These are phyloP conservation scores for Cerioporus squamosus DNA, from an alignment of 1,284 basidiomycete genomes.

Conservation along the genomic window DNA sequence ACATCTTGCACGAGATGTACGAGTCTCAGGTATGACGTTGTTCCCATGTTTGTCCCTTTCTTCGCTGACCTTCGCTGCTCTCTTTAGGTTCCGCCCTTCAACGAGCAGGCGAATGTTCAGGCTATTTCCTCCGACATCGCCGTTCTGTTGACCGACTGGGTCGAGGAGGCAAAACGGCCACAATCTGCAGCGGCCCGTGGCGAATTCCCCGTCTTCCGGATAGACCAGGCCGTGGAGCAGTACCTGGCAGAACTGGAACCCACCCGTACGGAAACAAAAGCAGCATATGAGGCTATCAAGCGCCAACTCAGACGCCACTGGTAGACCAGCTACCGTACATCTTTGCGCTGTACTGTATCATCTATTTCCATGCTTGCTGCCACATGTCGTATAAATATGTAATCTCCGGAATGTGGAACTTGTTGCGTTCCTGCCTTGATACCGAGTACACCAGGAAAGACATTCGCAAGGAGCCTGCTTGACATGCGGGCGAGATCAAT, in stretches of 20 bases:
- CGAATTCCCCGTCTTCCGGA: conserved; percentile 73
- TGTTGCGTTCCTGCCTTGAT: too few species aligned
- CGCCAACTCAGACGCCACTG: conserved; percentile 68
- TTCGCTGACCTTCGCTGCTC: neutral
- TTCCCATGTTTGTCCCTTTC: neutral
- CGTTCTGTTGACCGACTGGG: conserved; percentile 74
- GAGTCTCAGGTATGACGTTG: conserved; percentile 72
- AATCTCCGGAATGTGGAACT: too few species aligned
- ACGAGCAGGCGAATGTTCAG: conserved; percentile 76
- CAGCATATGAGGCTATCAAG: conserved; percentile 68
- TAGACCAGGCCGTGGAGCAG: conserved; percentile 71
- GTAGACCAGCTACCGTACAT: conserved; percentile 17
- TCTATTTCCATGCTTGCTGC: too few species aligned
- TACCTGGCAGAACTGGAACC: conserved; percentile 72
- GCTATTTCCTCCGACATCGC: conserved; percentile 81
- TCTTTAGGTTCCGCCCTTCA: conserved; percentile 79
- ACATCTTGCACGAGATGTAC: conserved; percentile 86
- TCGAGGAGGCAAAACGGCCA: conserved; percentile 72
- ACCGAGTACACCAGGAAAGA: too few species aligned
- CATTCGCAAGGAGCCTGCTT: too few species aligned
- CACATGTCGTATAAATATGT: too few species aligned
- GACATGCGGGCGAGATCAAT: too few species aligned
- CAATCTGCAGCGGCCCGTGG: conserved; percentile 53
- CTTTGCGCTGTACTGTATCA: too few species aligned
- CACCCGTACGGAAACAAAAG: conserved; percentile 59